These are phyloP conservation scores for Rosa chinensis DNA, from an alignment of 306 rosid species.

Conservation along the genomic window DNA sequence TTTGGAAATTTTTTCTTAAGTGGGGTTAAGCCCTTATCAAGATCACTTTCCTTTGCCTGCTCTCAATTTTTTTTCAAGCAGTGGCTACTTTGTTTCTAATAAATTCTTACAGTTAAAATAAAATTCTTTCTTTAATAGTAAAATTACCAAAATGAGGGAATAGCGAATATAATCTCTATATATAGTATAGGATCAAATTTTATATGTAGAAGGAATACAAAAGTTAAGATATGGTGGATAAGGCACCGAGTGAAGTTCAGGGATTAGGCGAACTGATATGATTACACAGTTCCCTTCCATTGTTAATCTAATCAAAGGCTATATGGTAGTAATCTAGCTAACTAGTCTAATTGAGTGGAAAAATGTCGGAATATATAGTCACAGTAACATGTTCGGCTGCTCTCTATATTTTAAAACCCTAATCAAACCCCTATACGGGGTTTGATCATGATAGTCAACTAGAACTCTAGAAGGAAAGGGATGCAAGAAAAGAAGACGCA, in stretches of 20 bases:
- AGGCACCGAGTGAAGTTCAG: constrained; percentile 28
- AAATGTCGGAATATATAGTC: constrained; percentile 53
- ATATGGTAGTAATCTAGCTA: background rate
- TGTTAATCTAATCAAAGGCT: background rate
- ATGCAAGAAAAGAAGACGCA: background rate
- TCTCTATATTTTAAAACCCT: background rate
- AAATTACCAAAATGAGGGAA: constrained; percentile 15
- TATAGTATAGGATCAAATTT: background rate
- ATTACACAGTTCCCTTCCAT: background rate
- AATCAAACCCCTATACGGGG: background rate
- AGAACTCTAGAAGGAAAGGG: background rate
- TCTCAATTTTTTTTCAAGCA: constrained; percentile 12
- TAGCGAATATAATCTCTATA: constrained; percentile 17
- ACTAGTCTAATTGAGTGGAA: constrained; percentile 23
- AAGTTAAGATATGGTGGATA: constrained; percentile 28
- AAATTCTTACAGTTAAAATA: background rate
- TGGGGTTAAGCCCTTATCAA: constrained; percentile 25
- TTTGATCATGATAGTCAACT: background rate
- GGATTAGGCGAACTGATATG: background rate
- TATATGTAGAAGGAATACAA: constrained; percentile 4
- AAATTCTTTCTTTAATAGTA: constrained; percentile 15
- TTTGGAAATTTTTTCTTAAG: background rate
- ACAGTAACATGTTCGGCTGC: constrained; percentile 26
- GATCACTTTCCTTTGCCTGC: constrained; percentile 26
- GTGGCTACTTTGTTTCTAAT: constrained; percentile 15